A percentile compares a stretch with the other conserved stretches of the same genome.
Evolutionary conservation across 163 green algal genomes (phyloP).

Genomic region (Scenedesmus sp.): DNA sequence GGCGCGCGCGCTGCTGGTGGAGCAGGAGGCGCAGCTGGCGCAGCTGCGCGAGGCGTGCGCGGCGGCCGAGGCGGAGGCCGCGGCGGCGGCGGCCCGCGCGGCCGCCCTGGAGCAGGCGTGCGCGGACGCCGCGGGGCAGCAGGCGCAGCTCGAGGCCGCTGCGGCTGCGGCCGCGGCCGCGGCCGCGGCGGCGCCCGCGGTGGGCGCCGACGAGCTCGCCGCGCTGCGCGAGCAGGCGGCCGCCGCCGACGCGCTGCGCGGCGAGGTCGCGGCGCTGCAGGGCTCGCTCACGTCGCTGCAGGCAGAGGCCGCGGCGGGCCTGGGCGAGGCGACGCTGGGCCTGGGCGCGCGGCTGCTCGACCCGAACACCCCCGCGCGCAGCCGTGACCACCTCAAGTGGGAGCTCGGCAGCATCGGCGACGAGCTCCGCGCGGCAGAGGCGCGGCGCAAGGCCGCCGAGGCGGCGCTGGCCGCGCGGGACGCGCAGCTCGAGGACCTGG

Average conservation of each 20-base stretch:
- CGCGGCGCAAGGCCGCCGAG: conserved; percentile 29
- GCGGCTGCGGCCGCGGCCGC: conserved; percentile 40
- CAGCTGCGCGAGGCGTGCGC: background rate
- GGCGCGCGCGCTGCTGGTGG: background rate
- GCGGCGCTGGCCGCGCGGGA: conserved; percentile 16
- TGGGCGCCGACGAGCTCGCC: background rate
- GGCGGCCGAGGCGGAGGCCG: background rate
- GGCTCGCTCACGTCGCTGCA: background rate
- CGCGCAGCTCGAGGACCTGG: conserved; percentile 15
- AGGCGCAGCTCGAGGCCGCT: conserved; percentile 51
- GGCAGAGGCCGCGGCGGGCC: conserved; percentile 10
- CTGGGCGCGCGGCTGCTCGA: conserved; percentile 22
- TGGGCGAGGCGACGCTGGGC: conserved; percentile 13
- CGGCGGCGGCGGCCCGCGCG: background rate
- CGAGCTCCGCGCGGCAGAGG: conserved; percentile 24
- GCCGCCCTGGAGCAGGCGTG: background rate
- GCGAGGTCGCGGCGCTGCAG: background rate
- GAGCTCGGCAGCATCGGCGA: conserved; percentile 43
- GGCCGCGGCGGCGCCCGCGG: background rate
- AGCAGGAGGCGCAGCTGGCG: conserved; percentile 22
- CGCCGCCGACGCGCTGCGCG: conserved; percentile 12
- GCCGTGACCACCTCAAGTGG: conserved; percentile 44
- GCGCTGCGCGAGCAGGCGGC: conserved; percentile 1
- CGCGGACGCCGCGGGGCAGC: background rate
- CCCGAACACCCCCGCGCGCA: conserved; percentile 37